Evolutionary conservation across 306 rosid species (phyloP).

Genomic region (Acacia acuminata): DNA sequence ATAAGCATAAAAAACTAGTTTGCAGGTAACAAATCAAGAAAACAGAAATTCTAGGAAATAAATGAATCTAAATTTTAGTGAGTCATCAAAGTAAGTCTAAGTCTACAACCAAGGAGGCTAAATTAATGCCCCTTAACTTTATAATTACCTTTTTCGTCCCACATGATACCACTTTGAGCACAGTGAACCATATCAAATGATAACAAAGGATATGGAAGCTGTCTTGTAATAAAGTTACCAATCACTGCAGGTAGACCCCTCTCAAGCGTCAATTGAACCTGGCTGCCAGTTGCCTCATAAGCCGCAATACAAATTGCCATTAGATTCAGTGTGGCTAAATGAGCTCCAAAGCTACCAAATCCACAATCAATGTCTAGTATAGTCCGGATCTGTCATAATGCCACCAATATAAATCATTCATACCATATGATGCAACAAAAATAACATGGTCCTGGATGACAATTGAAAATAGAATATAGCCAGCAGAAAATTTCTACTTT

Average conservation of each 20-base stretch:
- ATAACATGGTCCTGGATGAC: constrained; percentile 21
- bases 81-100: constrained; percentile 11
- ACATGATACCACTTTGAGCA: constrained; percentile 87
- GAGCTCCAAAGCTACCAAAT: constrained; percentile 99
- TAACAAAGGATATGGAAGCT: constrained; percentile 92
- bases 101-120: neutral
- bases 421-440: neutral
- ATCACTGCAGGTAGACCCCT: constrained; percentile 98
- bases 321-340: constrained; percentile 72
- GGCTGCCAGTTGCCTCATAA: constrained; percentile 97
- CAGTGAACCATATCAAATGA: constrained; percentile 97
- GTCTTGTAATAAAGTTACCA: constrained; percentile 73
- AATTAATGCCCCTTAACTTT: neutral
- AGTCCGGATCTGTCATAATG: constrained; percentile 61
- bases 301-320: constrained; percentile 92
- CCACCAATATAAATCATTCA: constrained; percentile 30
- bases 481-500: neutral
- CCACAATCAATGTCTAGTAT: constrained; percentile 93
- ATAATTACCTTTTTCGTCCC: constrained; percentile 81
- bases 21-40: neutral
- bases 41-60: constrained; percentile 4
- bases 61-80: constrained; percentile 5
- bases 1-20: constrained; percentile 16
- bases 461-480: neutral
- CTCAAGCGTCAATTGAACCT: constrained; percentile 97